These are phyloP conservation scores for Periconia sp. DNA, from an alignment of 2,329 filamentous ascomycete species.

Conservation along the genomic window DNA sequence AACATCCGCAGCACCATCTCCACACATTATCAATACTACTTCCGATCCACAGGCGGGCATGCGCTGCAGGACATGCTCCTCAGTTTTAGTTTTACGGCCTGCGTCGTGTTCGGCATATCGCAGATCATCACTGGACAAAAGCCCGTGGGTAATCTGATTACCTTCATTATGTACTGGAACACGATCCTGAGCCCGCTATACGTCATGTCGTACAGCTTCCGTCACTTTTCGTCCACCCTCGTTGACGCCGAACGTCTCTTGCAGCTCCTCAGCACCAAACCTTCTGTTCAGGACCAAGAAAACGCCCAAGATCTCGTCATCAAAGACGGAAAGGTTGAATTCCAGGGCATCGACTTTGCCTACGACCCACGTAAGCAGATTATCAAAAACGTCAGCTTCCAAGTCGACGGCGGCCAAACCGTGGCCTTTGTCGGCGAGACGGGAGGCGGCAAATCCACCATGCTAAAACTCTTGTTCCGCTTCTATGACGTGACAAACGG, in stretches of 20 bases:
- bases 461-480: constrained; percentile 62
- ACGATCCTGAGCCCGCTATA: constrained; percentile 51
- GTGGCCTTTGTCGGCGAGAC: constrained; percentile 65
- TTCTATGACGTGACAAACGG: constrained; percentile 62
- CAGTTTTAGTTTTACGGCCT: constrained; percentile 52
- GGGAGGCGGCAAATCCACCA: constrained; percentile 64
- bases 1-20: constrained; percentile 42
- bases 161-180: constrained; percentile 66
- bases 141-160: constrained; percentile 64
- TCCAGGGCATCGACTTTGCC: constrained; percentile 57
- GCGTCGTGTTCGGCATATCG: constrained; percentile 56
- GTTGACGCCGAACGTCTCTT: constrained; percentile 67
- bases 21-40: constrained; percentile 36
- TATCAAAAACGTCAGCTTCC: constrained; percentile 53
- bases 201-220: constrained; percentile 54
- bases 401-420: constrained; percentile 55
- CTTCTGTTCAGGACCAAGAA: constrained; percentile 53
- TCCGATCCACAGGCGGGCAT: constrained; percentile 32
- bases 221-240: constrained; percentile 54
- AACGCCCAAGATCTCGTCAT: constrained; percentile 46
- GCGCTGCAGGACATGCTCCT: constrained; percentile 52
- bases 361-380: constrained; percentile 58
- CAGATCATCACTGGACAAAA: constrained; percentile 54
- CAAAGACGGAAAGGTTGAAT: constrained; percentile 54
- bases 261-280: constrained; percentile 59